phyloP scores from a whole-genome alignment of 164 flowering plant species.

The Nelumbo lutea region DNA sequence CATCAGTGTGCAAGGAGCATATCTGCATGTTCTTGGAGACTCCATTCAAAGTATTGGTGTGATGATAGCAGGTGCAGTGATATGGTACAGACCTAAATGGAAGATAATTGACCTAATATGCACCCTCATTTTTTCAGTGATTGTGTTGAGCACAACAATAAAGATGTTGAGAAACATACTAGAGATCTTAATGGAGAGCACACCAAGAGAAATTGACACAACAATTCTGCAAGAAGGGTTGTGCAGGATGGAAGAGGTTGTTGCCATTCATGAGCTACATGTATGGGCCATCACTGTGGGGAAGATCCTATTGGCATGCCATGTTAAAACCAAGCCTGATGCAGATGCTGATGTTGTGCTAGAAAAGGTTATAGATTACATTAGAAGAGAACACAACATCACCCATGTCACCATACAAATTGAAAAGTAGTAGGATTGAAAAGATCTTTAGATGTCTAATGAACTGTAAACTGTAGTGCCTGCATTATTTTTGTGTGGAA shows the following conservation, averaged over 20 bases:
- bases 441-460: too few species aligned
- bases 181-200: constrained; percentile 25
- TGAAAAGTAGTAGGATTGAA: not conserved
- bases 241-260: constrained; percentile 21
- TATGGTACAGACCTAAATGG: constrained; percentile 26
- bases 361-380: constrained; percentile 15
- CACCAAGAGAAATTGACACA: constrained; percentile 23
- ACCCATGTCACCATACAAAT: constrained; percentile 27
- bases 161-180: constrained; percentile 14
- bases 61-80: constrained; percentile 22
- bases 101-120: constrained; percentile 19
- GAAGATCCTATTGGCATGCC: constrained; percentile 24
- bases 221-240: constrained; percentile 15
- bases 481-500: too few species aligned
- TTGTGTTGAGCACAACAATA: constrained; percentile 22
- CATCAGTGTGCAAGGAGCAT: constrained; percentile 24
- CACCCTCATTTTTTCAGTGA: constrained; percentile 23
- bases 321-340: constrained; percentile 16
- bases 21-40: constrained; percentile 22
- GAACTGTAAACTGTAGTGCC: too few species aligned
- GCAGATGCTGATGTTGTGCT: constrained; percentile 19
- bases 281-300: constrained; percentile 25
- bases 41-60: constrained; percentile 14
- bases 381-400: constrained; percentile 16
- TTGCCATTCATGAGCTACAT: constrained; percentile 23